Percentiles rank a stretch among this genome's conserved stretches.
Conservation (phyloP, 2,329 filamentous ascomycete species). For the Fusarium nanum region DNA sequence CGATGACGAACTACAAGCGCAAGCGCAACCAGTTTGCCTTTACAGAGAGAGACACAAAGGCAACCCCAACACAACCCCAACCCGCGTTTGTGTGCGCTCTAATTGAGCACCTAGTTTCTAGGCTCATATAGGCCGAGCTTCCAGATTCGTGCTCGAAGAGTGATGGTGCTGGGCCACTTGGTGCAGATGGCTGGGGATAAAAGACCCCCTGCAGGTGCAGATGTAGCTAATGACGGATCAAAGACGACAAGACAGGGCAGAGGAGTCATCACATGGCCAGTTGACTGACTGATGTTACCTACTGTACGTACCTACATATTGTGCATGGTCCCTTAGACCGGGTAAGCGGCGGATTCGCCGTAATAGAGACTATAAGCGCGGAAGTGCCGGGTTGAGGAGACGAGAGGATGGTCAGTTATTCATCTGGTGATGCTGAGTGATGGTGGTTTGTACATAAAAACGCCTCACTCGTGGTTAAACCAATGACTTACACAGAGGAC, state of each 20-base stretch:
- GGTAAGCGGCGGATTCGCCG: constrained; percentile 15
- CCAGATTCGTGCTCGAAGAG: constrained; percentile 37
- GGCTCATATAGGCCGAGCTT: constrained; percentile 36
- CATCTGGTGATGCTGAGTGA: constrained; percentile 32
- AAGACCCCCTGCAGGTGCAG: constrained; percentile 36
- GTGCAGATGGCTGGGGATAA: constrained; percentile 45
- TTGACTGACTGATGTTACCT: constrained; percentile 34
- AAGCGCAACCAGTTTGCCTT: constrained; percentile 37
- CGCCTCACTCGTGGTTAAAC: neutral
- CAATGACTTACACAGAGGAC: neutral
- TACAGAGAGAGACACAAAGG: constrained; percentile 14
- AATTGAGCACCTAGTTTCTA: constrained; percentile 19
- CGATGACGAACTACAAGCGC: constrained; percentile 41
- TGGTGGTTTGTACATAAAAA: constrained; percentile 29
- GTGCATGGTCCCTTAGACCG: constrained; percentile 13
- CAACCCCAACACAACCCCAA: constrained; percentile 15
- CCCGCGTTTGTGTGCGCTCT: constrained; percentile 38
- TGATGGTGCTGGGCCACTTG: constrained; percentile 41
- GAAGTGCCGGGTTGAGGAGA: constrained; percentile 30
- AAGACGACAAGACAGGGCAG: constrained; percentile 22
- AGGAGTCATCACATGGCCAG: constrained; percentile 43
- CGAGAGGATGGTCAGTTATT: constrained; percentile 7
- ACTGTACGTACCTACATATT: constrained; percentile 3
- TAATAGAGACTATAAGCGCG: constrained; percentile 8
- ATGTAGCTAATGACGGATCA: constrained; percentile 42